A percentile compares a stretch with the other conserved stretches of the same genome.
Evolutionary conservation across 1,284 basidiomycete species (phyloP).

Genomic region (Gastroboletus turbinatus): DNA sequence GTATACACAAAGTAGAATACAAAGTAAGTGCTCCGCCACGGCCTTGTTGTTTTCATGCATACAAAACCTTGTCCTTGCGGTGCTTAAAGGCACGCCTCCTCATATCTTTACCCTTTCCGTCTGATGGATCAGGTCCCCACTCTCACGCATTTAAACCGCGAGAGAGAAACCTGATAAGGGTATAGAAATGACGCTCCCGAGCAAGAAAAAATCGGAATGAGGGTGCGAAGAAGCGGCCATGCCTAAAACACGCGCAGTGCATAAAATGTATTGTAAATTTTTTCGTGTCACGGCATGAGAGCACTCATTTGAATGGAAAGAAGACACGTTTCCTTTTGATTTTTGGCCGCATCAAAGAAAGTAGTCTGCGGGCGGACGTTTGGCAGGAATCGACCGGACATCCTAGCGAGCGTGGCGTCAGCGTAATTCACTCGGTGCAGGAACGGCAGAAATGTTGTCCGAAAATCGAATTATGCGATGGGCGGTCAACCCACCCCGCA

Average conservation of each 20-base stretch:
- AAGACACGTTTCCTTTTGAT: conserved; percentile 10
- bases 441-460: conserved; percentile 1
- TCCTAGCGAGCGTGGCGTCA: conserved; percentile 47
- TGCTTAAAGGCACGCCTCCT: conserved; percentile 26
- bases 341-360: conserved; percentile 53
- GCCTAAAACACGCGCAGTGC: conserved; percentile 29
- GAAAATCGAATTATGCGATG: conserved; percentile 1
- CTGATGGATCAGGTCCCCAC: conserved; percentile 19
- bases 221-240: conserved; percentile 27
- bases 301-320: conserved; percentile 19
- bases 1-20: conserved; percentile 8
- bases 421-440: conserved; percentile 1
- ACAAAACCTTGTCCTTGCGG: conserved; percentile 34
- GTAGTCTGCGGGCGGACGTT: conserved; percentile 85
- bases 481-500: conserved; percentile 24
- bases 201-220: conserved; percentile 18
- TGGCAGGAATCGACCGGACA: conserved; percentile 84
- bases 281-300: conserved; percentile 20
- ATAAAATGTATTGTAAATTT: conserved; percentile 14
- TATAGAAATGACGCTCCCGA: conserved; percentile 24
- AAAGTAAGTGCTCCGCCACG: conserved; percentile 1
- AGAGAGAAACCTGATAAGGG: conserved; percentile 11
- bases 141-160: conserved; percentile 23
- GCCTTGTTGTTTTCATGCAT: neutral
- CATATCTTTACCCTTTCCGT: conserved; percentile 17